Percentiles rank a stretch among this genome's conserved stretches.
These are phyloP conservation scores for Solanum chacoense DNA, from an alignment of 305 asterid species.

Conservation along the genomic window DNA sequence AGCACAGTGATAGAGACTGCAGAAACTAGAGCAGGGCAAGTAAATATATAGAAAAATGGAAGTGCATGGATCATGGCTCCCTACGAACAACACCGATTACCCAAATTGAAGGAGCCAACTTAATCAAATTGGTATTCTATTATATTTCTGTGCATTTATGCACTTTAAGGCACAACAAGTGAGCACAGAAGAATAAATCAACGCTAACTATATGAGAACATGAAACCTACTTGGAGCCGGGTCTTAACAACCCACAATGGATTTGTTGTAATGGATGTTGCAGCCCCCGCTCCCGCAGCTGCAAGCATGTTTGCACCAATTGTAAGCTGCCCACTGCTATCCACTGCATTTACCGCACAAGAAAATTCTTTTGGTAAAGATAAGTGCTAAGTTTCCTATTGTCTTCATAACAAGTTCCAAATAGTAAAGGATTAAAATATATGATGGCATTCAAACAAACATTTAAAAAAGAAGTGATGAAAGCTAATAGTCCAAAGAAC, in stretches of 20 bases:
- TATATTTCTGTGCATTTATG: neutral
- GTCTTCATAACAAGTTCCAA: neutral
- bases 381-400: neutral
- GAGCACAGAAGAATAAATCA: neutral
- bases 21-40: conserved; percentile 4
- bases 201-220: conserved; percentile 1
- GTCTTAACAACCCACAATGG: conserved; percentile 97
- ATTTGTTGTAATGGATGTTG: conserved; percentile 67
- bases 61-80: neutral
- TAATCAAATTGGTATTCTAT: neutral
- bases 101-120: neutral
- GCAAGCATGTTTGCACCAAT: conserved; percentile 75
- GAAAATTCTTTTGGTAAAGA: neutral
- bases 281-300: conserved; percentile 94
- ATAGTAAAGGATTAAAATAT: neutral
- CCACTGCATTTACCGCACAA: conserved; percentile 34
- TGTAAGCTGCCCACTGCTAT: conserved; percentile 43
- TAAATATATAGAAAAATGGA: neutral
- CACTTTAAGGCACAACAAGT: neutral
- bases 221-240: conserved; percentile 71
- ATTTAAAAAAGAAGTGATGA: neutral
- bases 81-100: neutral
- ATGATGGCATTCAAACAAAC: neutral
- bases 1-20: neutral
- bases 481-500: neutral